Evolutionary conservation across 306 rosid genomes (phyloP), one percentile per base, ranked within the genome.

Genomic region (Cicer pinnatifidum): DNA sequence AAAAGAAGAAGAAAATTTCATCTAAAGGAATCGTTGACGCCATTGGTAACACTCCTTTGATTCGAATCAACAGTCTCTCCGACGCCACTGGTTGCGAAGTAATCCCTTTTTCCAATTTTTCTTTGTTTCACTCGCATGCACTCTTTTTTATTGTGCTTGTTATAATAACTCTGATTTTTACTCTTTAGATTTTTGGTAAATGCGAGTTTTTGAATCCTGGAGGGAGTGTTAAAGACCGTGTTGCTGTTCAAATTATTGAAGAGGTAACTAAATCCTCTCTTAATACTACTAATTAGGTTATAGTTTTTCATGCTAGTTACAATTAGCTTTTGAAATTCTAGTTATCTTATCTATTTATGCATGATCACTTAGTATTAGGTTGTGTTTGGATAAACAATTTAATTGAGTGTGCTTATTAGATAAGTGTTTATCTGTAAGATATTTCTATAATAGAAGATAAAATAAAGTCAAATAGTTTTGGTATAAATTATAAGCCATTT

Each of bases 181-280:
- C 9, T 43, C 7, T 52, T 78, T 84, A 94, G 96, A 89, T 94
- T 73, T 82, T 89, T 56, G 99, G 90, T 9, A 94, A 94, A 88
- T 89, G 97, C 78, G 99, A 91, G 83, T 91, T 94, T 75, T 85
- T 94, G 87, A 94, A 94, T 61, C 99, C 97, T 0, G 99, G 99
- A 65, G 97, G 97, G 33, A 94, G 99, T 69, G 97, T 94, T 53
- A 94, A 94, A 64, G 99, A 91, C 61, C 89, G 99, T 12, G 97
- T 94, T 64, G 99, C 97, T 0, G 85, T 91, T 57, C 81, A 91
- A 79, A 88, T 91, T 19, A 91, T 91, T 68, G 83, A 87, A 76
- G 99, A 91, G 97, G 98, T 92, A 33, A 47, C 13, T 40, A 8
- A 48, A 1, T 13, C 0, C 23, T 67, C 23, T 23, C 16, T 23